A percentile compares a stretch with the other conserved stretches of the same genome.
These are phyloP conservation scores for Ophiocordyceps camponoti-floridani DNA, from an alignment of 2,329 filamentous ascomycete genomes.

Conservation along the genomic window DNA sequence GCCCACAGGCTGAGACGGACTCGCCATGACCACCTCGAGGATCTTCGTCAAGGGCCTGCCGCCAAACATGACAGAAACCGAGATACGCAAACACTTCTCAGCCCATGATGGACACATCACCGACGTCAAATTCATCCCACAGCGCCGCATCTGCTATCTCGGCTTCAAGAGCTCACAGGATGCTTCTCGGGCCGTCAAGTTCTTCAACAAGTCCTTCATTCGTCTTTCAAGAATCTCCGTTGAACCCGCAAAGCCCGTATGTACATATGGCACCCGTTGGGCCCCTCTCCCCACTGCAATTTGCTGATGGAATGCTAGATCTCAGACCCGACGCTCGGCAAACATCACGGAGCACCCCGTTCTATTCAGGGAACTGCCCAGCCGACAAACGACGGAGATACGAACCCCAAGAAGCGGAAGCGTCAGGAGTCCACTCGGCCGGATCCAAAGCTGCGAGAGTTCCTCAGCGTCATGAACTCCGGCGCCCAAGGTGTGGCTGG, in stretches of 20 bases:
- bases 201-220: conserved; percentile 91
- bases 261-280: conserved; percentile 8
- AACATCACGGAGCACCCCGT: conserved; percentile 10
- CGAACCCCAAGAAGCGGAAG: conserved; percentile 49
- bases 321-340: conserved; percentile 22
- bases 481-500: conserved; percentile 16
- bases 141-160: conserved; percentile 86
- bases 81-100: conserved; percentile 80
- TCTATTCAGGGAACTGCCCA: conserved; percentile 4
- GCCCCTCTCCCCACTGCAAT: conserved; percentile 2
- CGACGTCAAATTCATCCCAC: conserved; percentile 79
- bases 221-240: conserved; percentile 89
- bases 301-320: conserved; percentile 23
- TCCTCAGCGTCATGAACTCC: conserved; percentile 63
- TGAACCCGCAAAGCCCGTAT: conserved; percentile 68
- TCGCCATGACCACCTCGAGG: conserved; percentile 41
- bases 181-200: conserved; percentile 70
- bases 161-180: conserved; percentile 75
- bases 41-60: conserved; percentile 72
- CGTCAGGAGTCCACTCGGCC: conserved; percentile 37
- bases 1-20: neutral
- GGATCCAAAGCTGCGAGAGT: conserved; percentile 74
- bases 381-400: conserved; percentile 11
- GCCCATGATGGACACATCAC: conserved; percentile 57
- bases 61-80: conserved; percentile 65